Evolutionary conservation across 2,329 filamentous ascomycete species (phyloP).

Genomic region (Exophiala oligosperma): DNA sequence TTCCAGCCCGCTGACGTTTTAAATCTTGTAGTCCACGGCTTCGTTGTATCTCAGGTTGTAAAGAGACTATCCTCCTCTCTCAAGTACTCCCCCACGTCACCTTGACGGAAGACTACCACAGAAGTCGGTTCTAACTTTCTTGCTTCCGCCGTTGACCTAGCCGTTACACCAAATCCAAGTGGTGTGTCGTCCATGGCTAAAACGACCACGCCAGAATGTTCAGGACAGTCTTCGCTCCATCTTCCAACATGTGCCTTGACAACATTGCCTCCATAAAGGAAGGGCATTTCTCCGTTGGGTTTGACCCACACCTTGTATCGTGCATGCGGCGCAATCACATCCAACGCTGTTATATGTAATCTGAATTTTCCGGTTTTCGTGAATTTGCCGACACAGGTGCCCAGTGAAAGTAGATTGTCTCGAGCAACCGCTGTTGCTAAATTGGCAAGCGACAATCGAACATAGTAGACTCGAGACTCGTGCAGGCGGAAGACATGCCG

Average conservation of each 20-base stretch:
- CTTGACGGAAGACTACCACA: slow-evolving; percentile 85
- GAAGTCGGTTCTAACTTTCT: slow-evolving; percentile 85
- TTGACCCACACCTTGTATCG: slow-evolving; percentile 98
- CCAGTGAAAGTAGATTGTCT: slow-evolving; percentile 80
- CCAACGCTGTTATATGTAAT: slow-evolving; percentile 87
- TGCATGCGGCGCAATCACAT: slow-evolving; percentile 85
- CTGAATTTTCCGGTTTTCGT: slow-evolving; percentile 96
- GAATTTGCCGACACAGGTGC: slow-evolving; percentile 90
- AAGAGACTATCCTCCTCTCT: slow-evolving; percentile 73
- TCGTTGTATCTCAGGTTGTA: slow-evolving; percentile 44
- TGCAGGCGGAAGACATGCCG: slow-evolving; percentile 85
- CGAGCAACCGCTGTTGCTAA: slow-evolving; percentile 82
- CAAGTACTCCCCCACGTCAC: slow-evolving; percentile 92
- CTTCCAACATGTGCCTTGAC: slow-evolving; percentile 79
- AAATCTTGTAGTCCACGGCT: neutral
- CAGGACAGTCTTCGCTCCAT: slow-evolving; percentile 88
- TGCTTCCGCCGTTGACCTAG: slow-evolving; percentile 81
- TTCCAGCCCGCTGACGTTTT: too few relatives aligned
- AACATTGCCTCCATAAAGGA: slow-evolving; percentile 89
- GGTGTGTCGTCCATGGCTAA: slow-evolving; percentile 90
- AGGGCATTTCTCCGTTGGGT: slow-evolving; percentile 95
- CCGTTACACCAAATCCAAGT: slow-evolving; percentile 84
- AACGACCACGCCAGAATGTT: slow-evolving; percentile 89
- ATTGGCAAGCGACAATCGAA: slow-evolving; percentile 85
- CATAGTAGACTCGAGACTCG: slow-evolving; percentile 85